phyloP scores from a whole-genome alignment of 2,329 filamentous ascomycete genomes.

The Parafenestella ontariensis region DNA sequence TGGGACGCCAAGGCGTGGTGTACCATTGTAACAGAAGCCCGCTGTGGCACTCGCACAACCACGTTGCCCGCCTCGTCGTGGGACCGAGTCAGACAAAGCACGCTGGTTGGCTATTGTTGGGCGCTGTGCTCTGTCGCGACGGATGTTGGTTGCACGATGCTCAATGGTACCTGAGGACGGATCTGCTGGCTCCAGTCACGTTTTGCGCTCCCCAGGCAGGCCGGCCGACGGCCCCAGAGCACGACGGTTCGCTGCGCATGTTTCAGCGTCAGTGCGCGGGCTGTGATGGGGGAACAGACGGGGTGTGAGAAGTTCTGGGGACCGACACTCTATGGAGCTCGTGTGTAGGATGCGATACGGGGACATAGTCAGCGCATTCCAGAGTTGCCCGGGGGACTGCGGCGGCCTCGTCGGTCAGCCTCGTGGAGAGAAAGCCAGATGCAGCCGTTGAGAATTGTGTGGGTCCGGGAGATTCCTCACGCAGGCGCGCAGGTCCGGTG shows the following conservation, averaged over 20 bases:
- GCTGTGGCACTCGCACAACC: slow-evolving; percentile 16
- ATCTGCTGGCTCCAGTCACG: slow-evolving; percentile 24
- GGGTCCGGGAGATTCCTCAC: background rate
- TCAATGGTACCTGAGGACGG: slow-evolving; percentile 3
- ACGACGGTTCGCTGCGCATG: slow-evolving; percentile 26
- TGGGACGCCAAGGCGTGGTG: slow-evolving; percentile 27
- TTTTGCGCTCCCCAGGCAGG: slow-evolving; percentile 9
- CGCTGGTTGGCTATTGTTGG: slow-evolving; percentile 8
- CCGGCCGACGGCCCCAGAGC: slow-evolving; percentile 17
- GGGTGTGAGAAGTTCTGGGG: slow-evolving; percentile 20
- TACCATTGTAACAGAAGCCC: slow-evolving; percentile 11
- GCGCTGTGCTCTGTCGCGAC: slow-evolving; percentile 8
- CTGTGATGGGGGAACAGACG: slow-evolving; percentile 23
- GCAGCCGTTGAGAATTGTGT: background rate
- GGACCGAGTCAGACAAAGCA: slow-evolving; percentile 3
- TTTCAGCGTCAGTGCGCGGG: slow-evolving; percentile 30
- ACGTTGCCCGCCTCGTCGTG: slow-evolving; percentile 21
- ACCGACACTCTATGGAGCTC: background rate
- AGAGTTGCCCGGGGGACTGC: slow-evolving; percentile 5
- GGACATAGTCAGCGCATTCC: background rate
- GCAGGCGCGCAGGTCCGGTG: background rate
- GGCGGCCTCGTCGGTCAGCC: background rate
- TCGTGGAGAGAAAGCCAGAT: background rate
- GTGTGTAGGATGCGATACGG: background rate
- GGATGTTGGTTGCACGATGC: slow-evolving; percentile 2